phyloP scores from a whole-genome alignment of 2,329 filamentous ascomycete species.

The Tympanopsis confertula region DNA sequence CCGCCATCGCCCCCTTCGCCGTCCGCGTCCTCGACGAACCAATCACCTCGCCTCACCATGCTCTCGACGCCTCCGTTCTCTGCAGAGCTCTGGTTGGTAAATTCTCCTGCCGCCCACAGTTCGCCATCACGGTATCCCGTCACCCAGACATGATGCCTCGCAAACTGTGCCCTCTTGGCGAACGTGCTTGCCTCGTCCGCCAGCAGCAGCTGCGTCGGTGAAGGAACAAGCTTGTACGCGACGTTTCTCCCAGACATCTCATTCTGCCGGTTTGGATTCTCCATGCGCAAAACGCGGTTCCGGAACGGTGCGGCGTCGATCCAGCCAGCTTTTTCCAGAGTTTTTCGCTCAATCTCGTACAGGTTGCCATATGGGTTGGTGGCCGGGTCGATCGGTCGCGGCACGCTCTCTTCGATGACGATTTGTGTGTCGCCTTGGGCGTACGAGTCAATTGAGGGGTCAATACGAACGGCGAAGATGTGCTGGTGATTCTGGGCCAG shows the following conservation, averaged over 20 bases:
- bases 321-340: conserved; percentile 30
- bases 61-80: conserved; percentile 30
- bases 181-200: conserved; percentile 30
- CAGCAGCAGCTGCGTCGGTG: conserved; percentile 31
- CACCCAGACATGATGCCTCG: conserved; percentile 33
- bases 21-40: conserved; percentile 22
- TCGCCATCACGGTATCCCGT: conserved; percentile 36
- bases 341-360: conserved; percentile 39
- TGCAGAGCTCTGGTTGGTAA: conserved; percentile 33
- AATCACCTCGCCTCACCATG: conserved; percentile 33
- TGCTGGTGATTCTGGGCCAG: conserved; percentile 63
- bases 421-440: conserved; percentile 35
- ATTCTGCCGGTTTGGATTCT: conserved; percentile 32
- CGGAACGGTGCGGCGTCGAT: conserved; percentile 39
- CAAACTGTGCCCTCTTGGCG: conserved; percentile 29
- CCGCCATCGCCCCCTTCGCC: conserved; percentile 4
- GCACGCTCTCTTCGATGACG: conserved; percentile 23
- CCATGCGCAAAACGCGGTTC: conserved; percentile 36
- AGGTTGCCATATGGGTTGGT: conserved; percentile 51
- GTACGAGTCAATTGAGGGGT: conserved; percentile 44
- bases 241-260: conserved; percentile 33
- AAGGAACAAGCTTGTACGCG: conserved; percentile 34
- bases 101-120: conserved; percentile 36
- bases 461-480: conserved; percentile 53
- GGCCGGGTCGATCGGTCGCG: conserved; percentile 26